Percentiles rank a stretch among this genome's conserved stretches.
These are phyloP conservation scores for Dryadomyces quercus-mongolicae DNA, from an alignment of 2,329 filamentous ascomycete species.

Conservation along the genomic window DNA sequence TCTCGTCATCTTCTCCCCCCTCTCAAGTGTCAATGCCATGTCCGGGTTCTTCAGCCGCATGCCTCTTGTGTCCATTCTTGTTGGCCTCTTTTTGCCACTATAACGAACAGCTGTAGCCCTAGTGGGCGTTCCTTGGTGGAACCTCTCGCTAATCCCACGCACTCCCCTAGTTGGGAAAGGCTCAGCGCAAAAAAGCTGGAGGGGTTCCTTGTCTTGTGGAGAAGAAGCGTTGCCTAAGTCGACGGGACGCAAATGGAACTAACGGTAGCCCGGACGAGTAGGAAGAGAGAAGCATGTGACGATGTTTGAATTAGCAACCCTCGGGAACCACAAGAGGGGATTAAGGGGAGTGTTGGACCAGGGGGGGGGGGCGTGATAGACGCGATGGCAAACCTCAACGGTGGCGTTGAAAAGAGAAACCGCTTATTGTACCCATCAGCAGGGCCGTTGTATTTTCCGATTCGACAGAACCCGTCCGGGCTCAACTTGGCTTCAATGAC, in stretches of 20 bases:
- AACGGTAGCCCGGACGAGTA: too few relatives aligned
- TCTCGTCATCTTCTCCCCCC: too few relatives aligned
- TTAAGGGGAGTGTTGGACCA: neutral
- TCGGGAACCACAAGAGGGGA: neutral
- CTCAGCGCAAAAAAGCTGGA: neutral
- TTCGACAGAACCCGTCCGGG: slow-evolving; percentile 7
- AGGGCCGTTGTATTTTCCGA: slow-evolving; percentile 7
- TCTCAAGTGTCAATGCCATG: too few relatives aligned
- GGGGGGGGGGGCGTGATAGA: neutral
- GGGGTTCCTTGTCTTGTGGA: neutral
- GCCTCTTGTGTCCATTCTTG: neutral
- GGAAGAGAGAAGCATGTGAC: neutral
- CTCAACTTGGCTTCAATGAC: neutral
- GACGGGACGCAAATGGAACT: too few relatives aligned
- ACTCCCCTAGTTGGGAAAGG: neutral
- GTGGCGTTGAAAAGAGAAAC: neutral
- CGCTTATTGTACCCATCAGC: neutral
- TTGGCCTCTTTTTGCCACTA: neutral
- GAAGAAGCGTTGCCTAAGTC: neutral
- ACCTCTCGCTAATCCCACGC: neutral
- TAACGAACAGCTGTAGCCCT: neutral
- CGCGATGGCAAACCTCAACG: neutral
- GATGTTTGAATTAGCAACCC: neutral
- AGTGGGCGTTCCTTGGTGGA: neutral
- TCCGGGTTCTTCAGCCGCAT: neutral